A percentile compares a stretch with the other conserved stretches of the same genome.
Evolutionary conservation across 176 grass and related monocot species (phyloP).

Genomic region (Eleusine coracana): DNA sequence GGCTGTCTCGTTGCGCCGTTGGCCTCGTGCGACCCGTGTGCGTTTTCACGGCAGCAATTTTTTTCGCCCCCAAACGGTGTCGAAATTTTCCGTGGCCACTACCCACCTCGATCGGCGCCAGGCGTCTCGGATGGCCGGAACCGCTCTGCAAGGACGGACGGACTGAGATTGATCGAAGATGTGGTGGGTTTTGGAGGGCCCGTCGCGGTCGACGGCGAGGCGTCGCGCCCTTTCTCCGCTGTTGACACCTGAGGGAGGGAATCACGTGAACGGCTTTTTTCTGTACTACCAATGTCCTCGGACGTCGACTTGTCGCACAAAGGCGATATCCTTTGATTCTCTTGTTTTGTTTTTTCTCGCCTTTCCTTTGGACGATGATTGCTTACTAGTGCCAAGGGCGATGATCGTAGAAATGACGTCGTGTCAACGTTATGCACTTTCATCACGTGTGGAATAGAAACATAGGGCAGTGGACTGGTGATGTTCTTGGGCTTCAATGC

Average conservation of each 20-base stretch:
- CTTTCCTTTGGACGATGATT: too few relatives aligned
- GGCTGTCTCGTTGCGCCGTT: background rate
- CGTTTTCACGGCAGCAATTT: background rate
- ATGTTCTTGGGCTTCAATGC: too few relatives aligned
- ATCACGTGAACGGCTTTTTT: constrained; percentile 2
- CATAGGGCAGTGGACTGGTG: too few relatives aligned
- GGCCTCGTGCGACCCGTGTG: background rate
- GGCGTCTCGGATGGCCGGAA: too few relatives aligned
- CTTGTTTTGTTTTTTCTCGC: too few relatives aligned
- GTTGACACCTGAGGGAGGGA: background rate
- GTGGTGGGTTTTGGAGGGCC: background rate
- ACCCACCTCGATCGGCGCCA: too few relatives aligned
- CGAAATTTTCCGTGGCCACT: too few relatives aligned
- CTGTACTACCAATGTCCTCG: background rate
- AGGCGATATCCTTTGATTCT: background rate
- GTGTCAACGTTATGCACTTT: too few relatives aligned
- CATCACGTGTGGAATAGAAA: too few relatives aligned
- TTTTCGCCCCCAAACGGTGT: background rate
- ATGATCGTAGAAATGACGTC: too few relatives aligned
- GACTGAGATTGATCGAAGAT: background rate
- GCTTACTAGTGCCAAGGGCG: too few relatives aligned
- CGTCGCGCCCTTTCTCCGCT: background rate
- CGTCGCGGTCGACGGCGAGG: background rate
- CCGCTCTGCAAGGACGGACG: too few relatives aligned
- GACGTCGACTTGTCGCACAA: background rate